Percentiles rank a stretch among this genome's conserved stretches.
phyloP scores from a whole-genome alignment of 2,329 filamentous ascomycete genomes.

The Monilinia fructigena region DNA sequence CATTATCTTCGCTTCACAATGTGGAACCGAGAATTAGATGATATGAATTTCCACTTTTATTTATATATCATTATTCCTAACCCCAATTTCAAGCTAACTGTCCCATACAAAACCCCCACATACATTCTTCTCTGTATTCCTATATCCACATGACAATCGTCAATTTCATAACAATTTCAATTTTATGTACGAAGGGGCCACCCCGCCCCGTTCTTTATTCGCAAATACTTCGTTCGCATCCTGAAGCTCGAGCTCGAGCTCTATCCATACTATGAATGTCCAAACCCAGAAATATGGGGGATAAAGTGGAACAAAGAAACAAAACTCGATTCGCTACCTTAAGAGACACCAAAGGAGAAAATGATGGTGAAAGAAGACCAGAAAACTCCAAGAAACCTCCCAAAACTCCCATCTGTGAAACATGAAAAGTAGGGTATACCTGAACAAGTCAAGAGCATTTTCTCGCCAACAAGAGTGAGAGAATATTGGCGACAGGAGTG shows the following conservation, averaged over 20 bases:
- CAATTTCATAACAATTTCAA: background rate
- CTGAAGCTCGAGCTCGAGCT: background rate
- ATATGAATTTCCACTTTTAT: background rate
- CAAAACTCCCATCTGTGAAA: constrained; percentile 3
- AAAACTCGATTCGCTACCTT: background rate
- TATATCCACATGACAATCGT: background rate
- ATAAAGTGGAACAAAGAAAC: background rate
- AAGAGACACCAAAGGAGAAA: background rate
- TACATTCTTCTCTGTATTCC: background rate
- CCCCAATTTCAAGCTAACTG: background rate
- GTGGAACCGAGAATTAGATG: background rate
- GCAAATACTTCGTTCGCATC: background rate
- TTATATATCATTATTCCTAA: background rate
- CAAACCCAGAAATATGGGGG: background rate
- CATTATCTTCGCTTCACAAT: background rate
- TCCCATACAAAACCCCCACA: background rate
- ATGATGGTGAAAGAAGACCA: background rate
- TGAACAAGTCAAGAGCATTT: background rate
- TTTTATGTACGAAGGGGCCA: constrained; percentile 5
- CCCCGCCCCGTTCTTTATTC: background rate
- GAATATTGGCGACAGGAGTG: background rate
- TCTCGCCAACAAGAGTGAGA: background rate
- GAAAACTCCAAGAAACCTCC: constrained; percentile 2
- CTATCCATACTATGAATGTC: background rate
- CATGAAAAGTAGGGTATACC: background rate